phyloP scores from a whole-genome alignment of 2,329 filamentous ascomycete species.

The Fusarium marasasianum region DNA sequence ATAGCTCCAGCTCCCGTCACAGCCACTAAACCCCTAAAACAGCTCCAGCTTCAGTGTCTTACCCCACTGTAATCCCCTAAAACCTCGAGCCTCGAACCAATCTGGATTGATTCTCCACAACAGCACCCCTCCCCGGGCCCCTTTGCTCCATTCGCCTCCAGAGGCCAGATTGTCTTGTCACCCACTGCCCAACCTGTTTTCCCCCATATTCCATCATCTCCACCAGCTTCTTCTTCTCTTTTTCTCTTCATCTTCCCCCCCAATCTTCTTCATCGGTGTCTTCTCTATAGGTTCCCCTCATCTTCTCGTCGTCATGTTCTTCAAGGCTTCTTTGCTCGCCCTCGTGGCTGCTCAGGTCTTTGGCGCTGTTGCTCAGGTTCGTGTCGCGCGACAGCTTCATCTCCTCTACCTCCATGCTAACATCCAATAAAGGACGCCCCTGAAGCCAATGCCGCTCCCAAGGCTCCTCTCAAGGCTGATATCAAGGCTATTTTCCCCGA shows the following conservation, averaged over 20 bases:
- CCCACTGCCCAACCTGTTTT: conserved; percentile 21
- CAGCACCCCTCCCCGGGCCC: conserved; percentile 8
- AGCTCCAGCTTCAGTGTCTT: conserved; percentile 8
- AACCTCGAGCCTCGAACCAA: conserved; percentile 2
- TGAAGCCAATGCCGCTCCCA: conserved; percentile 36
- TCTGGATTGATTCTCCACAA: conserved; percentile 23
- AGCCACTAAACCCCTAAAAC: conserved; percentile 16
- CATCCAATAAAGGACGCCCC: conserved; percentile 17
- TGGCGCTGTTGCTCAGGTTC: conserved; percentile 70
- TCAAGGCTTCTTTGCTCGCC: conserved; percentile 77
- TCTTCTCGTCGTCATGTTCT: conserved; percentile 66
- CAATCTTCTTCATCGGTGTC: conserved; percentile 6
- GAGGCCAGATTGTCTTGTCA: conserved; percentile 47
- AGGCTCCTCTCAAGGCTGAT: conserved; percentile 65
- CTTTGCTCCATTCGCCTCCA: conserved; percentile 26
- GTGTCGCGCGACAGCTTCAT: conserved; percentile 45
- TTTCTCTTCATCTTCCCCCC: conserved; percentile 4
- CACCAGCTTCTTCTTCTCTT: conserved; percentile 23
- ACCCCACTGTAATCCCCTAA: conserved; percentile 4
- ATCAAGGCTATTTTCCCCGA: conserved; percentile 71
- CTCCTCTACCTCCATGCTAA: not conserved
- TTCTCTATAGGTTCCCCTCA: conserved; percentile 13
- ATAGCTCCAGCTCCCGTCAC: not conserved
- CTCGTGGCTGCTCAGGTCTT: conserved; percentile 76
- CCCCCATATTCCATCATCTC: conserved; percentile 36